These are phyloP conservation scores for Oleoguttula mirabilis DNA, from an alignment of 495 filamentous ascomycete species.

Conservation along the genomic window DNA sequence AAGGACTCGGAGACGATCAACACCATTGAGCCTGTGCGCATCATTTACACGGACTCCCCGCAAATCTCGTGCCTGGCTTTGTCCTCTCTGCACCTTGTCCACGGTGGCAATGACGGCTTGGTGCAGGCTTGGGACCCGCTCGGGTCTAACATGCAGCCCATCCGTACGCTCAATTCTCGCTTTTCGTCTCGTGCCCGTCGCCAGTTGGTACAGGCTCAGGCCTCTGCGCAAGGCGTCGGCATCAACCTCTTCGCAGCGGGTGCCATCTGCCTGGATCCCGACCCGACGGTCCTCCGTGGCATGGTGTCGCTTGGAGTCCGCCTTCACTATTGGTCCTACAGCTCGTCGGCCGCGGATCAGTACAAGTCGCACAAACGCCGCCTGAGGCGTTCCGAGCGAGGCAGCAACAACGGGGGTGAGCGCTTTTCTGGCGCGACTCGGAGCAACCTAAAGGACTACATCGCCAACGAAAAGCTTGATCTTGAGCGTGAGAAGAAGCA, in stretches of 20 bases:
- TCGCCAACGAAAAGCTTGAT: slow-evolving; percentile 69
- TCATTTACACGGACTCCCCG: slow-evolving; percentile 86
- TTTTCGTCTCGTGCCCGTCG: slow-evolving; percentile 72
- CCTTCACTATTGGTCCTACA: slow-evolving; percentile 88
- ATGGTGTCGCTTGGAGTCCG: slow-evolving; percentile 78
- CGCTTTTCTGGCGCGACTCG: slow-evolving; percentile 48
- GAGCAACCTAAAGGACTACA: slow-evolving; percentile 61
- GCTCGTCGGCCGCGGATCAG: slow-evolving; percentile 52
- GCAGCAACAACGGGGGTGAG: slow-evolving; percentile 42
- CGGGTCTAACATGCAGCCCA: slow-evolving; percentile 62
- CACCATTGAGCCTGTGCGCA: slow-evolving; percentile 51
- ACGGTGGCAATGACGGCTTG: slow-evolving; percentile 88
- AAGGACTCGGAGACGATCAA: slow-evolving; percentile 40
- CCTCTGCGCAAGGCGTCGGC: slow-evolving; percentile 49
- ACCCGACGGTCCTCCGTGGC: slow-evolving; percentile 80
- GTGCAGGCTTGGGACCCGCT: slow-evolving; percentile 96
- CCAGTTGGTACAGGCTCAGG: slow-evolving; percentile 58
- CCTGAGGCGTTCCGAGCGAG: slow-evolving; percentile 46
- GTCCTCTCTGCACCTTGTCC: slow-evolving; percentile 75
- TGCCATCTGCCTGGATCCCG: slow-evolving; percentile 76
- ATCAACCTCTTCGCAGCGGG: slow-evolving; percentile 75
- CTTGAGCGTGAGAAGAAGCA: slow-evolving; percentile 61
- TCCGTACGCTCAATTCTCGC: slow-evolving; percentile 80
- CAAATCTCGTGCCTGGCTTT: slow-evolving; percentile 75
- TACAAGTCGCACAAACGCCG: slow-evolving; percentile 53